These are phyloP conservation scores for Fusarium neocosmosporiellum DNA, from an alignment of 2,329 filamentous ascomycete genomes.

Conservation along the genomic window DNA sequence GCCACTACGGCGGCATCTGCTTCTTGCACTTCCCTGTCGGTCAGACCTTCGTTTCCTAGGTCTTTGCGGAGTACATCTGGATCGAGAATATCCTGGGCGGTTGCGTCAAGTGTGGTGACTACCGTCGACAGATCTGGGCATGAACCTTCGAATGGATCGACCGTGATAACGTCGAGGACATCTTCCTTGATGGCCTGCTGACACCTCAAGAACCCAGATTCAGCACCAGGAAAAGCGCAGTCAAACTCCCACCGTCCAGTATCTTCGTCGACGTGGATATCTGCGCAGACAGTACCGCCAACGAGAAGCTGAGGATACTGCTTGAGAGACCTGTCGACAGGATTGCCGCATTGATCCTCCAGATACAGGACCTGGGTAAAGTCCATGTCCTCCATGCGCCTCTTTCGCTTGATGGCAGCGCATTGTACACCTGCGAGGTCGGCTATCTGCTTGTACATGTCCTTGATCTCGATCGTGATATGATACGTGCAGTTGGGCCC, in stretches of 20 bases:
- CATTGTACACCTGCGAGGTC: slow-evolving; percentile 47
- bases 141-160: slow-evolving; percentile 50
- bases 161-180: slow-evolving; percentile 48
- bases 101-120: slow-evolving; percentile 46
- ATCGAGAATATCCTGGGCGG: slow-evolving; percentile 46
- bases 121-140: slow-evolving; percentile 51
- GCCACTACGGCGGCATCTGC: slow-evolving; percentile 43
- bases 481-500: slow-evolving; percentile 48
- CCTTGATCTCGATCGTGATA: slow-evolving; percentile 47
- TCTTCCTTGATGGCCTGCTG: slow-evolving; percentile 47
- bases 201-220: slow-evolving; percentile 45
- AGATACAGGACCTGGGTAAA: slow-evolving; percentile 50
- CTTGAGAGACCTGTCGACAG: slow-evolving; percentile 41
- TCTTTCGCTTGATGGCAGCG: slow-evolving; percentile 32
- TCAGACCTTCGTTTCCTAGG: slow-evolving; percentile 41
- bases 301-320: slow-evolving; percentile 47
- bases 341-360: slow-evolving; percentile 49
- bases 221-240: slow-evolving; percentile 50
- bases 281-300: slow-evolving; percentile 47
- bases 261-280: slow-evolving; percentile 41
- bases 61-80: slow-evolving; percentile 39
- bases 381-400: slow-evolving; percentile 40
- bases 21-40: slow-evolving; percentile 28
- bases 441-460: slow-evolving; percentile 50
- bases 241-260: slow-evolving; percentile 50